Base-by-base conservation (phyloP, 1,284 basidiomycete genomes). In the Ceratobasidium sp. region DNA sequence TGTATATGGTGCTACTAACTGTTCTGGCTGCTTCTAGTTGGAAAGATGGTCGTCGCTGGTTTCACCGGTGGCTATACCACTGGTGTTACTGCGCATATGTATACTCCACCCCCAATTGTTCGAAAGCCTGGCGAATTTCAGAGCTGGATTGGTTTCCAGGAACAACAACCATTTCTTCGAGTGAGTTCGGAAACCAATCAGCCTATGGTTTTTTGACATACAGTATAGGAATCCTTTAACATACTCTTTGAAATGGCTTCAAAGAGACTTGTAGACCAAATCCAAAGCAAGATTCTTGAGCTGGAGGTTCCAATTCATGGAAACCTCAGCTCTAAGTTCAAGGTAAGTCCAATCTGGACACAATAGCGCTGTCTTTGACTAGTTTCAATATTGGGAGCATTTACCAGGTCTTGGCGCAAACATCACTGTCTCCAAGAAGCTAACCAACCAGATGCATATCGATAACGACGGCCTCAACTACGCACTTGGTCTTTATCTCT, bases 381-480 rank as follows among this genome's bases (percentile, higher is more conserved):
- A 9, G 20, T 28, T 38, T 59, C n/a, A 28, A 28, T 28, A 33
- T 59, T 59, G 33, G 57, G 57, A 59, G 57, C 57, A 59, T 20
- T 10, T 59, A 26, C 57, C 57, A 15, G 26, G 57, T 59, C 26
- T 59, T 28, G 57, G 57, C 26, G 57, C n/a, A 28, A 28, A 59
- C 26, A 9, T 28, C 9, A 59, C 12, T 28, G 26, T 59, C 9
- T 59, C 57, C 33, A 38, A 59, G 57, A 28, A 33, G 57, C n/a
- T 59, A 28, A 20, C 57, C 57, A 59, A 59, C 20, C 12, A 10
- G 26, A 59, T 28, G 26, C 57, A 59, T 59, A 38, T 28, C 12
- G 57, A 59, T 28, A 26, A 59, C n/a, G 57, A 40, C 33, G n/a
- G 57, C 57, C 26, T 59, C 23, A 56, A 56, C 26, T 56, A 56